Conservation (phyloP, 169 alveolate species). For the Plasmodium reichenowi region DNA sequence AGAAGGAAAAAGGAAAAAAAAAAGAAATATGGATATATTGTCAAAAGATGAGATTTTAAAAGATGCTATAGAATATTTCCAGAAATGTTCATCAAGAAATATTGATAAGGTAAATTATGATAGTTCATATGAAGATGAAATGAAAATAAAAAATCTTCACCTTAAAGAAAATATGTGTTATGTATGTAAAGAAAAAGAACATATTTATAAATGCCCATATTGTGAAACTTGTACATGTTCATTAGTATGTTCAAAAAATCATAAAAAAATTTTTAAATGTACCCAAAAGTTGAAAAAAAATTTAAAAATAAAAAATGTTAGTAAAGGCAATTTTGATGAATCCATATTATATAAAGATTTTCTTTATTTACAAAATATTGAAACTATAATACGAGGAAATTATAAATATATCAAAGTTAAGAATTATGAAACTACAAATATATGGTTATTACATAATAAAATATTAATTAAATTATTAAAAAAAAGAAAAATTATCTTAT, state of each 20-base stretch:
- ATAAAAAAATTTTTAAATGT: slow-evolving; percentile 38
- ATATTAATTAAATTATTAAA: slow-evolving; percentile 14
- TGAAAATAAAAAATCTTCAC: too few relatives aligned
- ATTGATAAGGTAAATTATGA: not conserved
- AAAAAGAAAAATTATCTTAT: slow-evolving; percentile 26
- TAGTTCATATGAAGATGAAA: not conserved
- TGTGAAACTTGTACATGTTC: slow-evolving; percentile 36
- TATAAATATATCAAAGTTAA: slow-evolving; percentile 24
- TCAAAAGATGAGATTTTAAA: not conserved
- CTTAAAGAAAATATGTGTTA: slow-evolving; percentile 1
- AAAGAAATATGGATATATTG: not conserved
- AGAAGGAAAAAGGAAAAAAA: not conserved
- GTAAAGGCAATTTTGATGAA: slow-evolving; percentile 21
- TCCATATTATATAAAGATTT: slow-evolving; percentile 29
- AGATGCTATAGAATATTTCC: slow-evolving; percentile 30
- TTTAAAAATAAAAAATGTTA: slow-evolving; percentile 31
- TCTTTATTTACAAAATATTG: slow-evolving; percentile 20
- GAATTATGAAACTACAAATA: slow-evolving; percentile 21
- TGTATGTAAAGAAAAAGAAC: slow-evolving; percentile 27
- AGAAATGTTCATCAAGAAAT: not conserved
- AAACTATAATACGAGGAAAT: slow-evolving; percentile 29
- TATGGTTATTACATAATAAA: slow-evolving; percentile 19
- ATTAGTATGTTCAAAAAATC: slow-evolving; percentile 36
- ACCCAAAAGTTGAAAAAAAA: slow-evolving; percentile 51
- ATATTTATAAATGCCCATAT: slow-evolving; percentile 52